Evolutionary conservation across 306 rosid species (phyloP), one percentile per base, ranked within the genome.

Genomic region (Lathyrus oleraceus): DNA sequence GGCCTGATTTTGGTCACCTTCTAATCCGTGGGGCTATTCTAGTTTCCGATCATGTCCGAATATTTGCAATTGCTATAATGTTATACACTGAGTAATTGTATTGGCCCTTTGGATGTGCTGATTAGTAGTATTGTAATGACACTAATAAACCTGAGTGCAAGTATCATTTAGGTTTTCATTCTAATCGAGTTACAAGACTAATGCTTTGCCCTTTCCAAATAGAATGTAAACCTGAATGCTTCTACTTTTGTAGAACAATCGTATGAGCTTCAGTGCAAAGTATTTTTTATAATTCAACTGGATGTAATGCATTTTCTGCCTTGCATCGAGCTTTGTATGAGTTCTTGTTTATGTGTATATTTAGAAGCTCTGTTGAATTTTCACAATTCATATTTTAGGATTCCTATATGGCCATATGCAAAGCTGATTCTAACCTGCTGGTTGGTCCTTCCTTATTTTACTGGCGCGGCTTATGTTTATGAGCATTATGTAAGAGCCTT

Each of bases 401-500:
- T 95, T 72, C 99, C 96, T 4, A 74, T 95, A 72, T 95, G 99
- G 99, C 88, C 99, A 28, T 91, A 91, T 83, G 93, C 90, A 38
- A 95, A 87, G 90, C 83, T 95, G 78, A 87, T 91, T 61, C 35
- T 65, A 49, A 87, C 88, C 38, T 85, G 89, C 81, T 95, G 99
- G 99, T 79, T 95, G 93, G 99, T 89, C 69, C 81, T 95, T 60
- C 99, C 99, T 8, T 86, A 87, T 87, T 91, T 91, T 57, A 86
- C 87, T 17, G 99, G 99, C 27, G 97, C 99, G 49, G 95, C 99
- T 44, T 91, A 85, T 51, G 95, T 95, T 32, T 95, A 95, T 8
- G 99, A 95, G 53, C 95, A 91, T 68, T 87, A 84, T 43, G 96
- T 91, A 64, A 82, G 99, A 75, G 91, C 97, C 60, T 65, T 91